Evolutionary conservation across 106 monocot species (phyloP), one percentile per base, ranked within the genome.

Genomic region (Dioscorea dumetorum): DNA sequence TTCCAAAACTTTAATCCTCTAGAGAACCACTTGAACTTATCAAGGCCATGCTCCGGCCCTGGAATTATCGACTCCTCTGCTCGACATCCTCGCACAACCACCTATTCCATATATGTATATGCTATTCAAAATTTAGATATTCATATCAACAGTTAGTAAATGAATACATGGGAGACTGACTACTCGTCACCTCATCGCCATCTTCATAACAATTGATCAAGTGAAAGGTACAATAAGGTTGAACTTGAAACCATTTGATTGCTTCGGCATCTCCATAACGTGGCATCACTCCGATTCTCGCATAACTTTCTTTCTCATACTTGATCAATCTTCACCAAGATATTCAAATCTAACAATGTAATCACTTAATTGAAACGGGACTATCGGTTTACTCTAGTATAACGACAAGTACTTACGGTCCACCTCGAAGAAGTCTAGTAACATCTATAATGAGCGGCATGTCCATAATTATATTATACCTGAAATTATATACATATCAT

Each of bases 281-380:
- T 33, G 84, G 84, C 84, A 84, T 80, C 35, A 84, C 80, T 10
- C 84, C 84, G 21, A 84, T 80, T 77, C 84, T 80, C 59, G 80
- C 76, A 77, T 80, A 73, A 51, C 80, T 70, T 53, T 80, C 77
- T 51, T 84, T 80, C 48, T 84, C 84, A 76, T 70, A 84, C 62
- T 80, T 73, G 9, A 84, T 72, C 50, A 84, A 71, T 73, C 84
- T 84, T 33, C 31, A 54, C 28, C 28, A 28, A 28, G 1, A 1
- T 28, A 28, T 28, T 28, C 28, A 28, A 28, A 28, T 28, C 3
- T 28, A 28, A 28, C 28, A 28, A 12, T 23, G 12, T 21, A 50
- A 49, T 22, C 41, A 41, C 41, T 41, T 41, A 10, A 41, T 41
- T 41, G 41, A 41, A 3, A 8, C 41, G 3, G 28, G 28, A 28